Evolutionary conservation across 371 early-diverging fungal species (phyloP).

Genomic region (Rhizopus arrhizus): DNA sequence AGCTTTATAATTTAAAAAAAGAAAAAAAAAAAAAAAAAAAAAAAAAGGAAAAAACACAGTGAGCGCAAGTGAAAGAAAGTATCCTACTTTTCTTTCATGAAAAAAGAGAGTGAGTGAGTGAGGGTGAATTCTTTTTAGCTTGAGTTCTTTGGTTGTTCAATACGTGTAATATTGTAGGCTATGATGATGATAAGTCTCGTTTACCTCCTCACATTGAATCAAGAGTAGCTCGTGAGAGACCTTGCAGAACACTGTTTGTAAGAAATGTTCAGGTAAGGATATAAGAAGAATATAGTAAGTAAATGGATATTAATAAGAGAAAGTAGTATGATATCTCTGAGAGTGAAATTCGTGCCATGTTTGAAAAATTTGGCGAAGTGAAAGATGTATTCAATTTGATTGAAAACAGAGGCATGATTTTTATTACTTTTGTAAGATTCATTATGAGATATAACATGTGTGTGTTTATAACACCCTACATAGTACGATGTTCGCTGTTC

Average conservation of each 20-base stretch:
- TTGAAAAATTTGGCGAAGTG: conserved; percentile 54
- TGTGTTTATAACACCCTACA: not conserved
- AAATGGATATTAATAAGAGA: not conserved
- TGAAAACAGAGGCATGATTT: conserved; percentile 57
- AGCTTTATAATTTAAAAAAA: conserved; percentile 5
- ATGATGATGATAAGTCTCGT: conserved; percentile 28
- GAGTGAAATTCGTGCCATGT: conserved; percentile 42
- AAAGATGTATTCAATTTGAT: conserved; percentile 53
- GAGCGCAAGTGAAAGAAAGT: too few species aligned
- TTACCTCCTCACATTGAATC: conserved; percentile 45
- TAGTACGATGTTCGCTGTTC: conserved; percentile 59
- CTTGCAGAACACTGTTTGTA: conserved; percentile 58
- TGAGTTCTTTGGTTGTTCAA: conserved; percentile 1
- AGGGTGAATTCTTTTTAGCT: not conserved
- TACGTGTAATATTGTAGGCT: conserved; percentile 12
- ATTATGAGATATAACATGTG: not conserved
- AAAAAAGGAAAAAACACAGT: not conserved
- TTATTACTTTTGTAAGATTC: conserved; percentile 56
- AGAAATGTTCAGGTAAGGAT: conserved; percentile 59
- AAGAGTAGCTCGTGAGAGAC: conserved; percentile 51
- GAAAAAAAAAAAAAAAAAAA: not conserved
- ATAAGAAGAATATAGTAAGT: not conserved
- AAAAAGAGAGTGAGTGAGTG: not conserved
- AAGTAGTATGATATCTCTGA: conserved; percentile 42
- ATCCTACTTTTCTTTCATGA: too few species aligned